Conservation (phyloP, 495 filamentous ascomycete species). For the Aspergillus carlsbadensis region DNA sequence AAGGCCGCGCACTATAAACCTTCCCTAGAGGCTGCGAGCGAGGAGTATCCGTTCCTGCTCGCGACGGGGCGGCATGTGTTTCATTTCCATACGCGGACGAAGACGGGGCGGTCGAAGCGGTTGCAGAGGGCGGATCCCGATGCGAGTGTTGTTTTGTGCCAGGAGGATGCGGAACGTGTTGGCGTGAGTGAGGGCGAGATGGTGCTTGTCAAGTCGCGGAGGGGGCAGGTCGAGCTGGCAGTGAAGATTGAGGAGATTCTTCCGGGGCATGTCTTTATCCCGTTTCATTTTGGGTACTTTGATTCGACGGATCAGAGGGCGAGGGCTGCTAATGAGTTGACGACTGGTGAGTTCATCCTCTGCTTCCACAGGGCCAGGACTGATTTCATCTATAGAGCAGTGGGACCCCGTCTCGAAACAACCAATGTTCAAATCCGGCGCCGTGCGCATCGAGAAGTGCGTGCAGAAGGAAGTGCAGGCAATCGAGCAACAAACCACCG, state of each 20-base stretch:
- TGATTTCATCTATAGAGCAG: constrained; percentile 5
- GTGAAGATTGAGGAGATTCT: background rate
- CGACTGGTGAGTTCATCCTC: background rate
- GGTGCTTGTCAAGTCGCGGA: background rate
- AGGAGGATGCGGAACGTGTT: background rate
- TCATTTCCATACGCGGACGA: constrained; percentile 8
- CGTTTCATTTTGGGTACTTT: constrained; percentile 3
- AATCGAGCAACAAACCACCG: constrained; percentile 1
- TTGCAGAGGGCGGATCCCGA: background rate
- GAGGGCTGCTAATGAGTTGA: constrained; percentile 2
- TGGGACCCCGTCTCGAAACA: constrained; percentile 21
- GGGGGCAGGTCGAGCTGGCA: background rate
- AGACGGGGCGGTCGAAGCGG: background rate
- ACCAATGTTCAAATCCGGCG: constrained; percentile 18
- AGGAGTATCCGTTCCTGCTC: background rate
- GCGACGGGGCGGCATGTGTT: constrained; percentile 1
- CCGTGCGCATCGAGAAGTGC: constrained; percentile 12
- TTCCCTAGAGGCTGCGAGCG: background rate
- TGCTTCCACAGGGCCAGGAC: background rate
- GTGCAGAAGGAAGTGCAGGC: constrained; percentile 8
- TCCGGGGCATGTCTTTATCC: constrained; percentile 7
- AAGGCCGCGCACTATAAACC: constrained; percentile 2
- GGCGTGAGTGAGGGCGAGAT: background rate
- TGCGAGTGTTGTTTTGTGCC: background rate
- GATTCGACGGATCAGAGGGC: constrained; percentile 1